Evolutionary conservation across 2,329 filamentous ascomycete genomes (phyloP).

Genomic region (Botrytis sinoallii): DNA sequence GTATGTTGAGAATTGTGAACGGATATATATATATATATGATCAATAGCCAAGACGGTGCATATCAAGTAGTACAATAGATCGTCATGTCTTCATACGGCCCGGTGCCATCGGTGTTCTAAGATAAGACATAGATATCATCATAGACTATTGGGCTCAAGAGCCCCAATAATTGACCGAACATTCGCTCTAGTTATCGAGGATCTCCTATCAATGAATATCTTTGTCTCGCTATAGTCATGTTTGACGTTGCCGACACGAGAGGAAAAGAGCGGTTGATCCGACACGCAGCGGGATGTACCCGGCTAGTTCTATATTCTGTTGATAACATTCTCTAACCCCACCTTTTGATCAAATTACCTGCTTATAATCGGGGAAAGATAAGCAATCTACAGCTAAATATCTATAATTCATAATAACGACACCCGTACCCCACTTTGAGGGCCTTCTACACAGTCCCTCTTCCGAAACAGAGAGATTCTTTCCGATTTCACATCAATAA

Average conservation of each 20-base stretch:
- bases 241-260: neutral
- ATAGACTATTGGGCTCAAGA: neutral
- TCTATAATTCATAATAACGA: neutral
- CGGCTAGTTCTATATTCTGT: neutral
- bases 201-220: neutral
- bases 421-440: neutral
- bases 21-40: neutral
- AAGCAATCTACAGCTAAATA: neutral
- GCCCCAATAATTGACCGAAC: neutral
- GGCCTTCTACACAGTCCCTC: neutral
- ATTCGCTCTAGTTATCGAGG: neutral
- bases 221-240: neutral
- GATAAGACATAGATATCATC: neutral
- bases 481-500: conserved; percentile 1
- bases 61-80: neutral
- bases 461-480: neutral
- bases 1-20: neutral
- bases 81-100: neutral
- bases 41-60: neutral
- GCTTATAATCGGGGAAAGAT: neutral
- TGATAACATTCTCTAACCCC: neutral
- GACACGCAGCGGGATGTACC: neutral
- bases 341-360: neutral
- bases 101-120: neutral
- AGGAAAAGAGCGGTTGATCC: neutral